phyloP scores from a whole-genome alignment of 139 green algal genomes.

The Asterochloris erici region DNA sequence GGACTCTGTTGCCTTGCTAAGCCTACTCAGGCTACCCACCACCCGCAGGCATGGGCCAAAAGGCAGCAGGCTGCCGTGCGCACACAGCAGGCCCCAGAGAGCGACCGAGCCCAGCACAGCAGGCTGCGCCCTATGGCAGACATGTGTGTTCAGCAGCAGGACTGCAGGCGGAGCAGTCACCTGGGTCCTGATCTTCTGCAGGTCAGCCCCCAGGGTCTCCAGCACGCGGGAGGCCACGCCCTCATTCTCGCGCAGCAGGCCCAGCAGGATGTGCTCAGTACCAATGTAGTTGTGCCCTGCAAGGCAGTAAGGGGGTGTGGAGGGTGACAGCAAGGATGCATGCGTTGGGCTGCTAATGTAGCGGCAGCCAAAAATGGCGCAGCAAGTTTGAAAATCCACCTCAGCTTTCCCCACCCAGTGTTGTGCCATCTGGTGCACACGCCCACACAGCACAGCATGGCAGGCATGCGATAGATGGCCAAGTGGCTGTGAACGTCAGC shows the following conservation, averaged over 20 bases:
- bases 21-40: no score
- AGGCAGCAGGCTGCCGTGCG: not conserved
- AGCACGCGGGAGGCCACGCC: slow-evolving; percentile 95
- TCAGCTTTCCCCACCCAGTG: no score
- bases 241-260: slow-evolving; percentile 96
- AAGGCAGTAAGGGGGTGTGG: not conserved
- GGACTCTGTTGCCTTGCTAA: no score
- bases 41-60: not conserved
- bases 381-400: not conserved
- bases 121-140: not conserved
- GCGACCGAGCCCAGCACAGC: not conserved
- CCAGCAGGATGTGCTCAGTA: slow-evolving; percentile 98
- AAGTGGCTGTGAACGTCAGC: not conserved
- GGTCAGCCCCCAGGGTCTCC: slow-evolving; percentile 95
- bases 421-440: no score
- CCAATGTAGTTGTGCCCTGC: slow-evolving; percentile 99
- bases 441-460: not conserved
- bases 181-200: slow-evolving; percentile 95
- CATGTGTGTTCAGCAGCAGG: not conserved
- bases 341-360: no score
- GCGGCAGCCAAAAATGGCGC: no score
- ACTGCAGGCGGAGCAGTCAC: slow-evolving; percentile 20
- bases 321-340: not conserved
- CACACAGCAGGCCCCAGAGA: not conserved
- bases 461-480: not conserved